phyloP scores from a whole-genome alignment of 73 alveolate genomes.

The Stentor coeruleus region DNA sequence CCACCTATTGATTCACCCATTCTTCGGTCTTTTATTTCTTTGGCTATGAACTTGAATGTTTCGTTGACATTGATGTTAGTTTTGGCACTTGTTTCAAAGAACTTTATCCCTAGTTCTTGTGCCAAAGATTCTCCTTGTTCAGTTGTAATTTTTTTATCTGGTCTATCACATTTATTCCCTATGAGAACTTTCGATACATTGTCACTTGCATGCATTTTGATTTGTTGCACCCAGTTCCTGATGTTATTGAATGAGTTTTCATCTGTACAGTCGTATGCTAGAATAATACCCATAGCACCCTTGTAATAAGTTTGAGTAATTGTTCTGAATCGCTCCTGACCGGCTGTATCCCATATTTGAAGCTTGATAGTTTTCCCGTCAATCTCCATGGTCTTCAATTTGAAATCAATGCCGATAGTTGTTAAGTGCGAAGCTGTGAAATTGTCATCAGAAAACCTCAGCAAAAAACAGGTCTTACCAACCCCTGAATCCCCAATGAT shows the following conservation, averaged over 20 bases:
- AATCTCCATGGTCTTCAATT: neutral
- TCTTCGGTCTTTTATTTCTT: slow-evolving; percentile 44
- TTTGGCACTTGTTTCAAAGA: slow-evolving; percentile 89
- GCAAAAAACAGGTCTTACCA: neutral
- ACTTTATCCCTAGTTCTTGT: slow-evolving; percentile 58
- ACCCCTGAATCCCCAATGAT: neutral
- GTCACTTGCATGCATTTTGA: neutral
- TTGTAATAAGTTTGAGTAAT: neutral
- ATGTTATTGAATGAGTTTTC: neutral
- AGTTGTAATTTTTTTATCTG: neutral
- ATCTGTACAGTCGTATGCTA: neutral
- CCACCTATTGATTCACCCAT: neutral
- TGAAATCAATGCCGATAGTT: neutral
- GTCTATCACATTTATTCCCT: neutral
- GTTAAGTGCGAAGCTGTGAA: neutral
- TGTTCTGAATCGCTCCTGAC: neutral
- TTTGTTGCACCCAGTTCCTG: neutral
- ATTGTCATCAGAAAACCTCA: no score
- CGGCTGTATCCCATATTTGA: neutral
- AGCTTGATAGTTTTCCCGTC: neutral
- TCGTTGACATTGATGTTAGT: slow-evolving; percentile 66
- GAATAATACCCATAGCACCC: neutral
- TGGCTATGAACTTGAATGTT: slow-evolving; percentile 62
- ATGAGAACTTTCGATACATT: neutral
- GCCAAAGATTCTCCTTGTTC: slow-evolving; percentile 86